Evolutionary conservation across 805 yeast species (phyloP), one percentile per base, ranked within the genome.

Genomic region (Nakazawaea ishiwadae): DNA sequence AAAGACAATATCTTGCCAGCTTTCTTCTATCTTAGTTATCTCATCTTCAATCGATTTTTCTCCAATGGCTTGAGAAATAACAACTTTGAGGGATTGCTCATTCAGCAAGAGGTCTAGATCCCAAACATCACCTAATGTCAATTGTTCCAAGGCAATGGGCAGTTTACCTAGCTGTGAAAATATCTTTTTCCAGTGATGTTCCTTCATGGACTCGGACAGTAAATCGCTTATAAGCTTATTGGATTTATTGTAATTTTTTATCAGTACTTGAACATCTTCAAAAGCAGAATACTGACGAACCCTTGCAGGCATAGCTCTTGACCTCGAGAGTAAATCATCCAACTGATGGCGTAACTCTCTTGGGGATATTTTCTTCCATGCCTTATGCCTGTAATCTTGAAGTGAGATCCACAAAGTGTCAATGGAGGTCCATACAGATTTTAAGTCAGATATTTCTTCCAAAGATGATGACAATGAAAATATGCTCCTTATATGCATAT

Each of bases 221-320:
- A 87, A 59, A 3, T 71, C 73, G 2, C 56, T 47, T 1, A 83
- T 28, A 5, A 68, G 31, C 1, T 71, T 55, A 29, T 63, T 54
- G 21, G 68, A 52, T 42, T 67, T 61, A 11, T 73, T 49, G 34
- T 69, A 51, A 2, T 56, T 55, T 35, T 73, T 73, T 7, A 84
- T 55, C 1, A 49, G 46, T 7, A 54, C 55, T 47, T 77, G 79
- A n/a, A 81, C 65, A 15, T 71, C 70, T 47, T 75, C 81, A 55
- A 81, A 81, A 0, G 90, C 89, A 0, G 79, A 65, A 54, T 85
- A 83, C 46, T 79, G 88, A 5, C 86, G 68, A 19, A 82, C 67
- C 12, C 73, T 66, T 0, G 69, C 58, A 0, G 91, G 86, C 62
- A 81, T 66, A 0, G 69, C 49, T 39, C 79, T 68, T 2, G 81